phyloP scores from a whole-genome alignment of 495 filamentous ascomycete genomes.

The Rostrohypoxylon terebratum region DNA sequence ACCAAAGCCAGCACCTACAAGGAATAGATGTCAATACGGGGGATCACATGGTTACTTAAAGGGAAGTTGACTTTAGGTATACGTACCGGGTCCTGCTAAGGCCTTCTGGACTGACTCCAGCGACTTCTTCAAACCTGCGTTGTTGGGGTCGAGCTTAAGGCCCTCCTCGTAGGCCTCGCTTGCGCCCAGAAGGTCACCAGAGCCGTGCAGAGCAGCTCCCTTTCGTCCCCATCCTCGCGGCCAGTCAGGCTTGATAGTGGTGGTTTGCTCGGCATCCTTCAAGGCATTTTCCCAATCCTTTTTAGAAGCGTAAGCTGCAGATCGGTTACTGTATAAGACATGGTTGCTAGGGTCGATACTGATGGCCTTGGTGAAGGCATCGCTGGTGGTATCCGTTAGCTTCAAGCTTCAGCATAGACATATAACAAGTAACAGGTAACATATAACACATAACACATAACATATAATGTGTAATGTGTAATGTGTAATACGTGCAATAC shows the following conservation, averaged over 20 bases:
- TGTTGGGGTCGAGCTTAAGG: conserved; percentile 88
- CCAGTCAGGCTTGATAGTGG: conserved; percentile 96
- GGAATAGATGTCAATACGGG: conserved; percentile 5
- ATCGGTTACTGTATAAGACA: conserved; percentile 97
- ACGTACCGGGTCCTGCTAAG: conserved; percentile 82
- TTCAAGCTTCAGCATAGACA: background rate
- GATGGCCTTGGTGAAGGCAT: conserved; percentile 94
- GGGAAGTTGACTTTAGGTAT: background rate
- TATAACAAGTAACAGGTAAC: too few relatives aligned
- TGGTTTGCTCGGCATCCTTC: conserved; percentile 91
- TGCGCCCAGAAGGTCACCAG: conserved; percentile 85
- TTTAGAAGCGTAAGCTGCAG: conserved; percentile 93
- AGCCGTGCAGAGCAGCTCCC: conserved; percentile 88
- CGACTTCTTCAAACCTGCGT: conserved; percentile 92
- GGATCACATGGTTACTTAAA: conserved; percentile 13
- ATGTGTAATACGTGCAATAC: background rate
- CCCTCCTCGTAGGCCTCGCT: conserved; percentile 92
- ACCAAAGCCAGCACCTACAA: conserved; percentile 55
- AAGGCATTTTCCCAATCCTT: conserved; percentile 86
- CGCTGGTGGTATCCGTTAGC: conserved; percentile 63
- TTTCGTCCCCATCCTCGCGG: conserved; percentile 94
- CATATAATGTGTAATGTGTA: too few relatives aligned
- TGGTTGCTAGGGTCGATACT: conserved; percentile 89
- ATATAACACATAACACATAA: too few relatives aligned
- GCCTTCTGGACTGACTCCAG: conserved; percentile 84